Evolutionary conservation across 2,329 filamentous ascomycete species (phyloP), one percentile per base, ranked within the genome.

Genomic region (Ascochyta viciae-villosae): DNA sequence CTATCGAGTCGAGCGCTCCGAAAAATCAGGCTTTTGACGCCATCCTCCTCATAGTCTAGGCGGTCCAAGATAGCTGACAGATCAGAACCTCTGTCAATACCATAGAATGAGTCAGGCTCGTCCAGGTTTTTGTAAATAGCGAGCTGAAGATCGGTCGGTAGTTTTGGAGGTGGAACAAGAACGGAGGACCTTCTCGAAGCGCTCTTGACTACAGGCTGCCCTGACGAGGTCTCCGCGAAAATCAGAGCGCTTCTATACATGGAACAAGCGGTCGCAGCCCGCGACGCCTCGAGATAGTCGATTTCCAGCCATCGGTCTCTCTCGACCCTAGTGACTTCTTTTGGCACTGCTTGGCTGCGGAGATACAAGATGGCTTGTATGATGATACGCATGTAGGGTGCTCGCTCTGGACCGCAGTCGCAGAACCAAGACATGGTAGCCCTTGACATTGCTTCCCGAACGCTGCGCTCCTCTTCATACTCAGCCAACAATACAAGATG

Each of bases 81-180:
- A 54, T 87, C 92, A 6, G 92, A 85, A 37, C 86, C 85, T 74
- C 96, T 90, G 38, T 91, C 86, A 7, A 97, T 83, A 4, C 95
- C 96, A 71, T 99, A 99, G 74, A 96, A 99, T 0, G 92, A 89
- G 74, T 99, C 95, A 1, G 93, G 94, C 68, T 99, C 96, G 70
- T 97, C 93, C 42, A 99, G 90, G 58, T 91, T 94, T 70, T 91
- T 89, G 73, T 95, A 99, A 3, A 99, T 93, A 0, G 85, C 81
- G 40, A 96, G 82, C 12, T 98, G 80, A 1, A 96, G 81, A 27
- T 90, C 86, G 3, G 85, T 82, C 6, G 90, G 84, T 24, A 81
- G 55, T 26, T 71, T 63, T 1, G 70, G 70, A 12, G 74, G 87
- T 78, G 42, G 80, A 71, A 62, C 62, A 75, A 73, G 83, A 78